Conservation (phyloP, 2,329 filamentous ascomycete species). For the Phaeosphaeriaceae sp. region DNA sequence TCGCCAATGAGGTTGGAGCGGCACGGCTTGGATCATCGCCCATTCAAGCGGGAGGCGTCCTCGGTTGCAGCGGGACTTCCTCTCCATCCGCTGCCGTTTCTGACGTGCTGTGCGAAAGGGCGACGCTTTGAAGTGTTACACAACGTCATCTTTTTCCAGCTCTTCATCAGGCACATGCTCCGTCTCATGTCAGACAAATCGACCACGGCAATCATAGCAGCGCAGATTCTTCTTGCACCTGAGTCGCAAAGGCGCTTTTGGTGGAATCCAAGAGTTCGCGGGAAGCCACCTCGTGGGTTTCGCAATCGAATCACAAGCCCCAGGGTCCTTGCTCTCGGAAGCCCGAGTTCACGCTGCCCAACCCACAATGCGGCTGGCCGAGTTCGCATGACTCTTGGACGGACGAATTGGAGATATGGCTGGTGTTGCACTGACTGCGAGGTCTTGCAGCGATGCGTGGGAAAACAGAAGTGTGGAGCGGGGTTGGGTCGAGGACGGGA, state of each 20-base stretch:
- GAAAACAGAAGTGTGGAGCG: slow-evolving; percentile 31
- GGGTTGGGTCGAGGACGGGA: slow-evolving; percentile 24
- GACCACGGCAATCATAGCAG: neutral
- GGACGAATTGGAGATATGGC: slow-evolving; percentile 36
- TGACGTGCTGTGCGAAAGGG: slow-evolving; percentile 11
- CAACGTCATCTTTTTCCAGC: slow-evolving; percentile 11
- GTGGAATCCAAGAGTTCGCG: slow-evolving; percentile 15
- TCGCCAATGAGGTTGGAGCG: slow-evolving; percentile 31
- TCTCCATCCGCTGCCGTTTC: slow-evolving; percentile 24
- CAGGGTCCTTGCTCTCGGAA: slow-evolving; percentile 17
- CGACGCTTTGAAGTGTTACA: slow-evolving; percentile 15
- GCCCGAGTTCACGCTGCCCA: slow-evolving; percentile 12
- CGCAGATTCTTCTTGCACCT: neutral
- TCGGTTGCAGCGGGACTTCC: slow-evolving; percentile 42
- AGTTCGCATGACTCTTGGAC: slow-evolving; percentile 45
- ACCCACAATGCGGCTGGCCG: slow-evolving; percentile 26
- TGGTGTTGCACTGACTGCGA: slow-evolving; percentile 21
- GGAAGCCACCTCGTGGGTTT: slow-evolving; percentile 33
- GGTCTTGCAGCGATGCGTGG: slow-evolving; percentile 41
- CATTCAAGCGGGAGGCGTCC: slow-evolving; percentile 40
- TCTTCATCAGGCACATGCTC: slow-evolving; percentile 6
- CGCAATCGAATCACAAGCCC: slow-evolving; percentile 35
- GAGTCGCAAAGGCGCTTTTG: slow-evolving; percentile 15
- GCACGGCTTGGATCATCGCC: slow-evolving; percentile 24
- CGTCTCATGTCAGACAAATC: slow-evolving; percentile 26